Base-by-base conservation (phyloP, 2,329 filamentous ascomycete species). In the Hypoxylon sp. region DNA sequence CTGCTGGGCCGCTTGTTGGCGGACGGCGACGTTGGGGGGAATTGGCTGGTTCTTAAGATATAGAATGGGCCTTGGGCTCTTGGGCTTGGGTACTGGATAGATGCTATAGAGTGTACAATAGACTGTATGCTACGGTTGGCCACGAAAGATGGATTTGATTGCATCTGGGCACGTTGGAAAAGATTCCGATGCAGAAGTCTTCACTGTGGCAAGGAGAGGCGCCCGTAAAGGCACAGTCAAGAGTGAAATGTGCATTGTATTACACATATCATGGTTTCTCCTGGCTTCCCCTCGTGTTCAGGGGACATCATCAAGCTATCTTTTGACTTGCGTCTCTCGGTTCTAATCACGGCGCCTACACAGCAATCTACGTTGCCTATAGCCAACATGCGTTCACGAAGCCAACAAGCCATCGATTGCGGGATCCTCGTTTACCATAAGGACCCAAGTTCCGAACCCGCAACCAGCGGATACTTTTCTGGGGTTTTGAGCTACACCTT, bases 1-100 rank as follows among this genome's bases (percentile, higher is more conserved):
- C 72, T 92, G 2, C 74, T 93, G 17, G 83, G 81, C 1, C 76
- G 79, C 41, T 75, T 96, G 70, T 77, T 85, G 66, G 79, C 78
- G 48, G 54, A 75, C 18, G 70, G 73, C 0, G 55, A 45, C 10
- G 13, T 13, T 10, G 62, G 29, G 53, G 47, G 18, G 40, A 63
- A 68, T 15, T 74, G 73, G 73, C 66, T 68, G 38, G 66, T 75
- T 23, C 69, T 71, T 47, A 75, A 75, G 54, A 56, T 74, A n/a
- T 75, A 65, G 69, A 17, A 9, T 13, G n/a, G 66, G 17, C 11
- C 29, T 31, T 31, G 13, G 18, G 3, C 18, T 35, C 26, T 29
- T 11, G 26, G 6, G 6, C 26, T 29, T 11, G 26, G 11, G 26
- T 6, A 11, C 26, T 6, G 26, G 11, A 6, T 29, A 29, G 26